Evolutionary conservation across 176 grass and related monocot genomes (phyloP), one percentile per base, ranked within the genome.

Genomic region (Carex scoparia): DNA sequence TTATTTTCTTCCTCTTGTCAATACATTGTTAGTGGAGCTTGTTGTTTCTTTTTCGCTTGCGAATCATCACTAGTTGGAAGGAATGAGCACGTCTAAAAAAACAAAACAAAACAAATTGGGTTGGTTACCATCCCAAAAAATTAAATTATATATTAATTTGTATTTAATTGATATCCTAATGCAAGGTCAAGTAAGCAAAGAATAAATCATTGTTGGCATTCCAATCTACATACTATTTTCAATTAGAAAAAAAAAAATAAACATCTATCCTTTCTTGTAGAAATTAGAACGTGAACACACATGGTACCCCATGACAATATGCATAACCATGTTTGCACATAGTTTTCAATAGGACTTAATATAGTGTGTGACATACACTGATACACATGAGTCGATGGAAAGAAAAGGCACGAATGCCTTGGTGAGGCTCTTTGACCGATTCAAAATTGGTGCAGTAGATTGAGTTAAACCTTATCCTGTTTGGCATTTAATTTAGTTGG

Each of bases 401-500:
- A 40, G 38, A 5, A 7, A 78, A 71, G 49, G 51, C 74, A 78
- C 74, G 27, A 51, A 78, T 78, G 53, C 51, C 74, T 37, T 58
- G 14, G 14, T 79, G 74, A 8, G 35, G 14, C 2, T 35, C 74
- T 78, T 79, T 58, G 51, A 79, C 28, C 28, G 14, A 79, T 58
- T 56, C 74, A 79, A 58, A 35, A 53, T 79, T 58, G 30, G 30
- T 79, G 74, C 74, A 78, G 74, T 78, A 4, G 74, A 78, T 78
- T 53, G 53, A 16, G 57, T 58, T 32, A 33, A 32, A 57, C 0
- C 51, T 56, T 56, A 33, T 56, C 73, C 48, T 49, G 48, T 76
- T 76, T 76, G 53, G 48, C 51, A 78, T 78, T 78, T 78, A 78
- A 57, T 78, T 78, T 57, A 56, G 73, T 53, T 57, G 49, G 73